Percentiles rank a stretch among this genome's conserved stretches.
phyloP scores from a whole-genome alignment of 1,139 yeast genomes.

The Blastobotrys arbuscula region DNA sequence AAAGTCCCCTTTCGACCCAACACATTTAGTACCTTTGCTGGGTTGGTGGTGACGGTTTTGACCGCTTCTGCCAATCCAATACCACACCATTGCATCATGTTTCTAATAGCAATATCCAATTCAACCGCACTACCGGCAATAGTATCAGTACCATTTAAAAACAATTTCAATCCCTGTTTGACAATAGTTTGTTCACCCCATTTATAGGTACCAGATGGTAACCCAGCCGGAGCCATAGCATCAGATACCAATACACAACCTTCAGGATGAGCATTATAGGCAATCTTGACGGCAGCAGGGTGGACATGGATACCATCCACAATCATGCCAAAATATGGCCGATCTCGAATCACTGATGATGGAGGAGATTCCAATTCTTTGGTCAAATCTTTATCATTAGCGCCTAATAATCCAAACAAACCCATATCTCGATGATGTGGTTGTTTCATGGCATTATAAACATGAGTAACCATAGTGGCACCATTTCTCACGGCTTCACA shows the following conservation, averaged over 20 bases:
- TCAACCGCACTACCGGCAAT: conserved; percentile 62
- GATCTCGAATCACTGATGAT: conserved; percentile 11
- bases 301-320: conserved; percentile 62
- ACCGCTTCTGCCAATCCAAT: conserved; percentile 51
- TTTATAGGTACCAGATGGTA: conserved; percentile 41
- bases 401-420: conserved; percentile 49
- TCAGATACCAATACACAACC: conserved; percentile 58
- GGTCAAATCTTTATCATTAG: conserved; percentile 15
- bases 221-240: conserved; percentile 48
- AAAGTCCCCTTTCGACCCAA: conserved; percentile 47
- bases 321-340: conserved; percentile 54
- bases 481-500: conserved; percentile 48
- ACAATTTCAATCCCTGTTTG: conserved; percentile 46
- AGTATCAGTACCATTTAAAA: conserved; percentile 52
- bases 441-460: conserved; percentile 65
- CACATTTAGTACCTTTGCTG: conserved; percentile 47
- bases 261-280: conserved; percentile 50
- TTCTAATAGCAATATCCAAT: conserved; percentile 49
- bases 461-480: conserved; percentile 57
- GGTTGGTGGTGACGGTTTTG: conserved; percentile 52
- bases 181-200: conserved; percentile 40
- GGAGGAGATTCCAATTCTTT: conserved; percentile 20
- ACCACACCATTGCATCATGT: conserved; percentile 49
- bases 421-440: conserved; percentile 62
- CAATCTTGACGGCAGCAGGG: conserved; percentile 50